Base-by-base conservation (phyloP, 208 protist genomes). In the Acanthamoeba culbertsoni region DNA sequence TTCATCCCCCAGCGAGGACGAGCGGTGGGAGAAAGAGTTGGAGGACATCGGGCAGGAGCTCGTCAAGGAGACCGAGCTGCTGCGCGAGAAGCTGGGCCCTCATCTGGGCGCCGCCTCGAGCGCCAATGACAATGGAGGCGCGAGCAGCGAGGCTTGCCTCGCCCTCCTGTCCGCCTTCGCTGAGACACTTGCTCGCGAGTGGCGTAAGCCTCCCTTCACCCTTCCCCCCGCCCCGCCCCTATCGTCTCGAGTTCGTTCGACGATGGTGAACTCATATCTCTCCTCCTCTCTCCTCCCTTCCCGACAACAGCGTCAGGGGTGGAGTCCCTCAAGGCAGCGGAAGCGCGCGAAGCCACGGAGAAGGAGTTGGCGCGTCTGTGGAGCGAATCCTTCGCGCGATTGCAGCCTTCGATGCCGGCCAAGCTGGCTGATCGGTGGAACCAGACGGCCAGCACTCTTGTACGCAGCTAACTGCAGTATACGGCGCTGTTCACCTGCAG, bases 21-120 rank as follows among this genome's bases (percentile, higher is more conserved):
- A 91, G 18, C 46, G 48, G 6, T 71, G 84, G 84, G 84, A 91
- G n/a, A 35, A 91, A 33, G 84, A 91, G 55, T 71, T 91, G 26
- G 35, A 42, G 26, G 84, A 91, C 40, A 71, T 91, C 14, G 84
- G 55, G 0, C 53, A 71, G n/a, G 84, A 91, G 40, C 84, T 91
- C 8, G 46, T 71, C 53, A 26, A 43, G 42, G 40, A 71, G 59
- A 55, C 71, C 16, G 53, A 71, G 37, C n/a, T 71, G 84, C 59
- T 91, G 42, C 46, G 59, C 35, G 53, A 91, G 53, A 65, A 46
- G 55, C 37, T 91, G 3, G 37, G 23, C 23, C 53, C 84, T 26
- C 59, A 71, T 23, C 42, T 91, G 40, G 43, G 26, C 40, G 46
- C 23, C 31, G 73, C 40, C 8, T 6, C 77, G 46, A n/a, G 26